A percentile compares a stretch with the other conserved stretches of the same genome.
Conservation (phyloP, 1,284 basidiomycete genomes). For the Sporisorium sorghi region DNA sequence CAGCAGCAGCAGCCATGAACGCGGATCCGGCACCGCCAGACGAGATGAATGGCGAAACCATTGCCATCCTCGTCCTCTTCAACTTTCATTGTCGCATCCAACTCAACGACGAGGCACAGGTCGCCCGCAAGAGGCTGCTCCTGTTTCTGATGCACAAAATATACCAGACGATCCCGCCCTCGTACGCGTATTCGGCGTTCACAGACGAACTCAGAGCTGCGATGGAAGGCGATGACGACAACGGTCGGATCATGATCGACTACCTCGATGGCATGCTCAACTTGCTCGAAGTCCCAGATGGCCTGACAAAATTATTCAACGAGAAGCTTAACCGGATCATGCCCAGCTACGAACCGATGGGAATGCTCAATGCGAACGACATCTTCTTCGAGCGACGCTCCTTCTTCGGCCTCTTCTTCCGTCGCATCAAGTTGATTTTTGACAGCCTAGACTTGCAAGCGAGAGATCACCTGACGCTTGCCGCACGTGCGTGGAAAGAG, state of each 20-base stretch:
- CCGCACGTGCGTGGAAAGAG: slow-evolving; percentile 38
- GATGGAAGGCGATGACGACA: slow-evolving; percentile 21
- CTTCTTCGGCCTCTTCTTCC: slow-evolving; percentile 52
- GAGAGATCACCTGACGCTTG: slow-evolving; percentile 21
- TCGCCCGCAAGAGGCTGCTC: slow-evolving; percentile 34
- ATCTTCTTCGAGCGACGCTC: slow-evolving; percentile 49
- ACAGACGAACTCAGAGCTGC: slow-evolving; percentile 22
- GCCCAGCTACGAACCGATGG: slow-evolving; percentile 43
- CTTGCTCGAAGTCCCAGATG: slow-evolving; percentile 41
- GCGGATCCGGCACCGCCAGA: slow-evolving; percentile 26
- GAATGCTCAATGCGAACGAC: slow-evolving; percentile 35
- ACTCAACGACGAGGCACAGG: slow-evolving; percentile 38
- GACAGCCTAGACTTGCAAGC: slow-evolving; percentile 51
- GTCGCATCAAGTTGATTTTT: slow-evolving; percentile 42
- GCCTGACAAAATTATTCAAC: slow-evolving; percentile 48
- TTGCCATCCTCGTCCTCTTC: slow-evolving; percentile 51
- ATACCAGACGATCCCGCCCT: slow-evolving; percentile 29
- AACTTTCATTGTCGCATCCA: slow-evolving; percentile 50
- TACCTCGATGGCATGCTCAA: slow-evolving; percentile 43
- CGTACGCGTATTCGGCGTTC: slow-evolving; percentile 24
- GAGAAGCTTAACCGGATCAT: slow-evolving; percentile 48
- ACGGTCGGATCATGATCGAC: slow-evolving; percentile 36
- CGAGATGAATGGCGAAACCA: slow-evolving; percentile 43
- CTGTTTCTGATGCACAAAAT: slow-evolving; percentile 49
- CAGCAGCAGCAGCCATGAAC: slow-evolving; percentile 19